Base-by-base conservation (phyloP, 2,329 filamentous ascomycete genomes). In the Calcarisporium arbuscula region DNA sequence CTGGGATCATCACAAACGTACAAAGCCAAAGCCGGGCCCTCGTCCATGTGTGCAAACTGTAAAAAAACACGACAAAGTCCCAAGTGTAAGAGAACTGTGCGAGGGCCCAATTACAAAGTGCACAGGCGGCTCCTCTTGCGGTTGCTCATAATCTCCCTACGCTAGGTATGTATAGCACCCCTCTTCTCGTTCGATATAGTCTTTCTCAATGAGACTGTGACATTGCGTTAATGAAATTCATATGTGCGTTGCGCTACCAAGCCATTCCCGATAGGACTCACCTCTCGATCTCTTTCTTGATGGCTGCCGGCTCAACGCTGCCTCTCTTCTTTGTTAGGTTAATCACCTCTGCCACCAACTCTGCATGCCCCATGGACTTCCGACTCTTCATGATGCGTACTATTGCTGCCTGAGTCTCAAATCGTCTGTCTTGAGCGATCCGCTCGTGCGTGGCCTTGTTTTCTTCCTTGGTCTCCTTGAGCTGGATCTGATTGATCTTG, bases 401-500 rank as follows among this genome's bases (percentile, higher is more conserved):
- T 53, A 98, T 94, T 1, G 92, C 90, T 1, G 92, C 92, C 60
- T 98, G 92, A 0, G 89, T 95, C 65, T 98, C 94, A 51, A 94
- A 95, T 53, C 95, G 87, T 32, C 92, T 71, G 54, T 98, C 92
- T 34, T 85, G 83, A 1, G 81, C 82, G 5, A 98, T 86, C 28
- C 87, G 77, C 59, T 95, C 83, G 60, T 96, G 88, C 2, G 89
- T 96, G 49, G 84, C 86, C 60, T 88, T 85, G 63, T 95, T 95
- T 62, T 98, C 92, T 53, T 90, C 84, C 50, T 84, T 85, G 1
- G 92, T 96, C 64, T 98, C 92, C 62, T 92, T 94, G 32, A 95
- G 74, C 62, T 98, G 92, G 48, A 98, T 92, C 62, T 95, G 90
- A 64, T 96, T 98, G 68, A 98, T 95, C 68, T 98, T 98, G 64